Conservation (phyloP, 306 rosid species). For the Alnus glutinosa region DNA sequence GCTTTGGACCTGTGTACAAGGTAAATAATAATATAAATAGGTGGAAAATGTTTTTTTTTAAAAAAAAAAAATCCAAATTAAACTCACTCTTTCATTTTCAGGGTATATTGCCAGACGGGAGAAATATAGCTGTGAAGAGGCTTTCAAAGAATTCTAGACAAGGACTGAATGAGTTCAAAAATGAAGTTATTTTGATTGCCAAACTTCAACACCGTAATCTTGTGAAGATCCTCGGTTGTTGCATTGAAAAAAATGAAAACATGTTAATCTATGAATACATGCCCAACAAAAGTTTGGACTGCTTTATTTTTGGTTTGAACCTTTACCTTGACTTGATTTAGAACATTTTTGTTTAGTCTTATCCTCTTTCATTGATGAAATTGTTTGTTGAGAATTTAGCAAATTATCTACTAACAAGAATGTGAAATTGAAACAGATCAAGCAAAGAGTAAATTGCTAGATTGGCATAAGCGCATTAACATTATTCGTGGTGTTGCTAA, state of each 20-base stretch:
- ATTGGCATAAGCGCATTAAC: constrained; percentile 29
- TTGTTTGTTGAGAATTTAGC: background rate
- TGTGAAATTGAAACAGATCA: constrained; percentile 10
- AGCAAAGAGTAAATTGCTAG: background rate
- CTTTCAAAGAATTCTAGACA: constrained; percentile 55
- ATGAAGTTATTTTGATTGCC: constrained; percentile 32
- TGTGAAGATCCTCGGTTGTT: constrained; percentile 44
- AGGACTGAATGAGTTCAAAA: constrained; percentile 36
- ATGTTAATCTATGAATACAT: constrained; percentile 40
- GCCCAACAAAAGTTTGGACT: constrained; percentile 45
- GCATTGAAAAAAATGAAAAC: constrained; percentile 33
- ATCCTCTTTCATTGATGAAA: background rate
- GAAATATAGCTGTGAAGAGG: constrained; percentile 64
- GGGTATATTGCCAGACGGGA: constrained; percentile 52
- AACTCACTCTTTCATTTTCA: constrained; percentile 20
- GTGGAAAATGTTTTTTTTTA: too few species aligned
- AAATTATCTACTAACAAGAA: background rate
- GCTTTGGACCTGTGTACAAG: constrained; percentile 60
- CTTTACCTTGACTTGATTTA: background rate
- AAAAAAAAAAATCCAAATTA: too few species aligned
- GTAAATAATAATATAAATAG: constrained; percentile 20
- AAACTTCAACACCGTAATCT: constrained; percentile 53
- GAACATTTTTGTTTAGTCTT: background rate
- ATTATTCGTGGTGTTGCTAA: constrained; percentile 31
- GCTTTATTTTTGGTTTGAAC: constrained; percentile 37